Evolutionary conservation across 106 monocot species (phyloP).

Genomic region (Dendrobium chrysotoxum): DNA sequence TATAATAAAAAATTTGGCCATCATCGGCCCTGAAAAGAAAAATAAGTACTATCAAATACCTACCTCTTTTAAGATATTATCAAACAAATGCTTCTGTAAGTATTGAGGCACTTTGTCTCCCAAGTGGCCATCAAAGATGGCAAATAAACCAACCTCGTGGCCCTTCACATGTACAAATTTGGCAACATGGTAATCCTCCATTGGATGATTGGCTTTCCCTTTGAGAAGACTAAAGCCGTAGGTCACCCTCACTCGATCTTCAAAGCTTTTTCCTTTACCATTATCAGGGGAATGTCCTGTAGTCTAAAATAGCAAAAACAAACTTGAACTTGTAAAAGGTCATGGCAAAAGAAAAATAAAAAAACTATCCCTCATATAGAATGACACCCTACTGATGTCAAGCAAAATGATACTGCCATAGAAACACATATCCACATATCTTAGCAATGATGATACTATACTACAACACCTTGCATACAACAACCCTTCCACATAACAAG

Average conservation of each 20-base stretch:
- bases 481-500: background rate
- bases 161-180: conserved; percentile 41
- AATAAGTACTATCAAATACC: background rate
- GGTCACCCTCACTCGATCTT: conserved; percentile 28
- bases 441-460: background rate
- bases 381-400: background rate
- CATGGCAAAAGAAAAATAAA: background rate
- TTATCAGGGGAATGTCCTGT: conserved; percentile 18
- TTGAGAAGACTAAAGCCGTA: conserved; percentile 74
- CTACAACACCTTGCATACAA: background rate
- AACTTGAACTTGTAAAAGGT: background rate
- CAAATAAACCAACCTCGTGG: conserved; percentile 70
- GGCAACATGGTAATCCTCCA: conserved; percentile 85
- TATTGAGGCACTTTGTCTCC: conserved; percentile 71
- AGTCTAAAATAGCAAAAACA: conserved; percentile 18
- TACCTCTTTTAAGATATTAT: conserved; percentile 75
- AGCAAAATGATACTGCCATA: background rate
- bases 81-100: conserved; percentile 69
- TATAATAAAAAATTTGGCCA: background rate
- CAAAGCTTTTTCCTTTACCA: conserved; percentile 67
- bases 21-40: background rate
- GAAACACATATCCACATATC: background rate
- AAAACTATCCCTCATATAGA: background rate
- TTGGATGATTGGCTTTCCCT: conserved; percentile 76
- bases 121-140: conserved; percentile 80